Conservation (phyloP, 495 filamentous ascomycete genomes). For the Talaromyces thailandensis region DNA sequence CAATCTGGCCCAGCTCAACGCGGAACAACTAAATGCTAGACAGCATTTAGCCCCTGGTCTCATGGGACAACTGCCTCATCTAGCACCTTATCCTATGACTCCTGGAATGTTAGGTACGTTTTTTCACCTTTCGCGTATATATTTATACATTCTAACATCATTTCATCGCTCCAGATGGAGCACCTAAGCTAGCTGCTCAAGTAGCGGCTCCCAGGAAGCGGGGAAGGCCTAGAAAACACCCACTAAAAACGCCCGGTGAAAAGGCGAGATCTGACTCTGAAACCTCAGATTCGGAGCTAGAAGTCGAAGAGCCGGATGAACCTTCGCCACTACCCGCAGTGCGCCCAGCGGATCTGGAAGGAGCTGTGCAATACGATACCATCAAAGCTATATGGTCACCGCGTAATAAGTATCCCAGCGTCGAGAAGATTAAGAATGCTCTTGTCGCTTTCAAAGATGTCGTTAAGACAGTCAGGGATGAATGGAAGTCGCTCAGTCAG, state of each 20-base stretch:
- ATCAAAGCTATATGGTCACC: constrained; percentile 58
- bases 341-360: constrained; percentile 42
- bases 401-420: constrained; percentile 32
- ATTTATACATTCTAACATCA: not conserved
- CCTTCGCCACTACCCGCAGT: constrained; percentile 41
- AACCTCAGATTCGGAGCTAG: constrained; percentile 37
- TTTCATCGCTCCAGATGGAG: not conserved
- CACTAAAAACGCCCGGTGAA: constrained; percentile 18
- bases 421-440: constrained; percentile 40
- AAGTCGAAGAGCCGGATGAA: constrained; percentile 36
- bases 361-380: constrained; percentile 52
- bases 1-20: not conserved
- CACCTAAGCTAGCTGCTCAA: not conserved
- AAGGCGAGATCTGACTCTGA: constrained; percentile 36
- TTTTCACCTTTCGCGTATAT: not conserved
- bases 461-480: constrained; percentile 51
- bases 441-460: constrained; percentile 53
- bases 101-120: constrained; percentile 2
- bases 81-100: not conserved
- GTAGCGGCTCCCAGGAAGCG: not conserved
- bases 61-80: not conserved
- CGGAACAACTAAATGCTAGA: constrained; percentile 8
- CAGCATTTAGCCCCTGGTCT: not conserved
- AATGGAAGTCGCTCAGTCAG: constrained; percentile 51
- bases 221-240: constrained; percentile 16